Evolutionary conservation across 768 basidiomycete species (phyloP).

Genomic region (Pulveroboletus sp.): DNA sequence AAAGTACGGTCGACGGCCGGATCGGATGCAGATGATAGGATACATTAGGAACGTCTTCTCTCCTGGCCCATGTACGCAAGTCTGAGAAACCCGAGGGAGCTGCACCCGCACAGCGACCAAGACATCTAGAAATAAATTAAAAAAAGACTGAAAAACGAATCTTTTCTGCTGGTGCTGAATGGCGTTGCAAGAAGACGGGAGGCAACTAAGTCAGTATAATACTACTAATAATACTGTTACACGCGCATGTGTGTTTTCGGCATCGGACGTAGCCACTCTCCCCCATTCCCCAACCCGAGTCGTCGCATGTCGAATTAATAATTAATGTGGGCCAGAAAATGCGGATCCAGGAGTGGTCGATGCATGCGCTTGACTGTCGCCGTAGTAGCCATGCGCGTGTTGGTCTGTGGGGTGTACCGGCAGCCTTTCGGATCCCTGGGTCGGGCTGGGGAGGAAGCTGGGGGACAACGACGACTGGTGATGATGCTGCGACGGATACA

Average conservation of each 20-base stretch:
- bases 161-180: conserved; percentile 15
- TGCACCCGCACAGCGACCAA: conserved; percentile 19
- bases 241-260: conserved; percentile 21
- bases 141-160: conserved; percentile 15
- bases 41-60: conserved; percentile 23
- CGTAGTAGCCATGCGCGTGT: conserved; percentile 28
- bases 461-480: conserved; percentile 29
- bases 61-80: conserved; percentile 15
- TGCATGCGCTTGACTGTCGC: conserved; percentile 25
- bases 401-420: conserved; percentile 23
- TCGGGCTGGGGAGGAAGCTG: conserved; percentile 27
- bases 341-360: conserved; percentile 26
- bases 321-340: conserved; percentile 29
- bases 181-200: conserved; percentile 27
- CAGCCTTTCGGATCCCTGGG: conserved; percentile 28
- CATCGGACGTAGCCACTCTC: conserved; percentile 15
- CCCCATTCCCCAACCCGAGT: conserved; percentile 16
- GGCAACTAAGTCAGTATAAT: conserved; percentile 31
- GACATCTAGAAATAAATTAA: conserved; percentile 19
- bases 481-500: conserved; percentile 30
- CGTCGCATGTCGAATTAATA: conserved; percentile 18
- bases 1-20: conserved; percentile 10
- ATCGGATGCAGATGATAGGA: conserved; percentile 21
- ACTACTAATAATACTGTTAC: conserved; percentile 34
- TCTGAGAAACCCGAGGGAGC: conserved; percentile 1